Evolutionary conservation across 1,284 basidiomycete species (phyloP), one percentile per base, ranked within the genome.

Genomic region (Moesziomyces parantarcticus): DNA sequence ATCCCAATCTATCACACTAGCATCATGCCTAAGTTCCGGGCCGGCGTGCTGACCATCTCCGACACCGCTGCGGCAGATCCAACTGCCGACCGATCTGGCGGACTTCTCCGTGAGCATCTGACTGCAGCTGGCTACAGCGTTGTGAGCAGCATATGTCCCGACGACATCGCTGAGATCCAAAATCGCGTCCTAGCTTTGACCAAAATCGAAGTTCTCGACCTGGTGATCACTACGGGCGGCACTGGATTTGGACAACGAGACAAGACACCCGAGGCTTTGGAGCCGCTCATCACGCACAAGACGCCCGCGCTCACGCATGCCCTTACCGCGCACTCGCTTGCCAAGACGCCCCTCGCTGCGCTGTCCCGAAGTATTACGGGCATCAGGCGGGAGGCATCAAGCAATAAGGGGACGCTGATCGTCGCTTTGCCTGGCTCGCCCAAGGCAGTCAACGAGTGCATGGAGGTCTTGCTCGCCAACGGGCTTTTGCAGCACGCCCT

Each of bases 161-260:
- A 81, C 50, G 66, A 80, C 7, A 9, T 50, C 9, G 34, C 18
- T 0, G 8, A 41, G 9, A 67, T 72, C 26, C 55, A 41, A 4
- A 5, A 26, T 5, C n/a, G 26, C 1, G 56, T 72, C 1, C 14
- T 23, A 5, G 14, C 29, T 2, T 23, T 75, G 56, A 25, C 58
- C 6, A 76, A 78, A 16, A 29, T 48, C 3, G 23, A 47, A 5
- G 26, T 23, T 1, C 26, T 72, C 7, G 51, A 70, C 6, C 50
- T 80, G 22, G 61, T 80, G 23, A 85, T 94, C 60, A 92, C 92
- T 5, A 92, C 91, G 0, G 93, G 93, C 11, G 93, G 93, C 2
- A 95, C 93, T 0, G 93, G 93, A 5, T 93, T 94, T 78, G 91
- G 92, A 3, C 85, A 88, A 34, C 86, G 90, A 61, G 93, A 94